These are phyloP conservation scores for Gentiana dahurica DNA, from an alignment of 257 asterid species.

Conservation along the genomic window DNA sequence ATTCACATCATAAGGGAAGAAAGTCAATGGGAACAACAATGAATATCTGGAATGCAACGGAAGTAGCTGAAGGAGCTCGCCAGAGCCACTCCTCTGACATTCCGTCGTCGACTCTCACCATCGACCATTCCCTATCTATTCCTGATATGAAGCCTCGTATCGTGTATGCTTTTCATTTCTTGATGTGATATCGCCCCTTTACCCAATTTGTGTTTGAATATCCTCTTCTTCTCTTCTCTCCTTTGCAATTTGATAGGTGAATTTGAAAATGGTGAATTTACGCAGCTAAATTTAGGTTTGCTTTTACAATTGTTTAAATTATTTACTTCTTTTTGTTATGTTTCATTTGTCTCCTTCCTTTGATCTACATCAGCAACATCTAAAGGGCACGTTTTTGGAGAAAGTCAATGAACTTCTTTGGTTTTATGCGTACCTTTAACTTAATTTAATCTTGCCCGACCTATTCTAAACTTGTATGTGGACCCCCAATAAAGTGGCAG, in stretches of 20 bases:
- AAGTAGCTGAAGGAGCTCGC: conserved; percentile 41
- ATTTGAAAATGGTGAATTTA: background rate
- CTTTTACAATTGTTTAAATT: background rate
- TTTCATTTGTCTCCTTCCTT: background rate
- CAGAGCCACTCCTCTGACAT: conserved; percentile 42
- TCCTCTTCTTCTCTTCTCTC: background rate
- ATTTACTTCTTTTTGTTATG: background rate
- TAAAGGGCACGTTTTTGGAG: background rate
- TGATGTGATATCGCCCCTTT: background rate
- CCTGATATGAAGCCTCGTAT: conserved; percentile 63
- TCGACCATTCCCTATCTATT: conserved; percentile 73
- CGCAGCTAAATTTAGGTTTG: background rate
- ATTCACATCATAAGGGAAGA: too few species aligned
- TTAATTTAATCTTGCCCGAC: too few species aligned
- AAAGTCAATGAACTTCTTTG: background rate
- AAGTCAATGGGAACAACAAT: conserved; percentile 33
- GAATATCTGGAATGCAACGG: conserved; percentile 76
- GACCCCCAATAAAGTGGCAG: too few species aligned
- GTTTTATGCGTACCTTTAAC: too few species aligned
- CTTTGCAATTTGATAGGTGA: background rate
- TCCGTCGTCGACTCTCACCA: conserved; percentile 56
- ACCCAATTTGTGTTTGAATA: too few species aligned
- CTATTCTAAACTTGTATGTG: too few species aligned
- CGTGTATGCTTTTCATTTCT: conserved; percentile 29
- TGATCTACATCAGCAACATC: background rate